Evolutionary conservation across 2,329 filamentous ascomycete species (phyloP), one percentile per base, ranked within the genome.

Genomic region (Pyrenophora tritici-repentis): DNA sequence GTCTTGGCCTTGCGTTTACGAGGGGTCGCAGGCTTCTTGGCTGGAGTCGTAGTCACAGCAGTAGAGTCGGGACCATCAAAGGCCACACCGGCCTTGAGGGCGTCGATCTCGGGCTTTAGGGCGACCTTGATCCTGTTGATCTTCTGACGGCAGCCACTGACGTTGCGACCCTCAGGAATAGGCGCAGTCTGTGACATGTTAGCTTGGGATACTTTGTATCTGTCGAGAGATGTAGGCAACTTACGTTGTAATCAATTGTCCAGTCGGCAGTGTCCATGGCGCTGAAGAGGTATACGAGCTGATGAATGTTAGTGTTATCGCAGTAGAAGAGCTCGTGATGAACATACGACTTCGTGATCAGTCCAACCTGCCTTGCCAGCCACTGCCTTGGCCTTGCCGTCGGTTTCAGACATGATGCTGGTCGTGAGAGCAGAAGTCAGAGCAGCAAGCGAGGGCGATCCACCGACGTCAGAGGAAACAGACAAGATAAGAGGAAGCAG

Each of bases 1-100:
- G 22, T 32, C 41, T 56, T 55, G n/a, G 31, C 31, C 49, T 61
- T 63, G 16, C 64, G 61, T 61, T 68, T 70, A 2, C 57, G 53
- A 0, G 59, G 42, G 0, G 53, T 57, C 1, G 22, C 40, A 1
- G 47, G 14, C 29, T 61, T 53, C 33, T 55, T 53, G 8, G 31
- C 24, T 4, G 55, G 45, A 8, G 59, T 13, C 13, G 13, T 44
- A 13, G 32, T 22, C 7, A 32, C 39, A 13, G 4, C 3, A 12
- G 13, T 44, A 13, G 38, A 20, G 10, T 32, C 39, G 9, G 6
- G 3, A 12, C 14, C 20, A n/a, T 22, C n/a, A 6, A 54, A 7
- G 13, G 53, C 20, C 32, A 33, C 5, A 38, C 63, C 42, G 24
- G 53, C 42, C 29, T 59, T 55, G 4, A 68, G 36, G 0, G 49